Evolutionary conservation across 176 grass and related monocot species (phyloP).

Genomic region (Alloteropsis semialata): DNA sequence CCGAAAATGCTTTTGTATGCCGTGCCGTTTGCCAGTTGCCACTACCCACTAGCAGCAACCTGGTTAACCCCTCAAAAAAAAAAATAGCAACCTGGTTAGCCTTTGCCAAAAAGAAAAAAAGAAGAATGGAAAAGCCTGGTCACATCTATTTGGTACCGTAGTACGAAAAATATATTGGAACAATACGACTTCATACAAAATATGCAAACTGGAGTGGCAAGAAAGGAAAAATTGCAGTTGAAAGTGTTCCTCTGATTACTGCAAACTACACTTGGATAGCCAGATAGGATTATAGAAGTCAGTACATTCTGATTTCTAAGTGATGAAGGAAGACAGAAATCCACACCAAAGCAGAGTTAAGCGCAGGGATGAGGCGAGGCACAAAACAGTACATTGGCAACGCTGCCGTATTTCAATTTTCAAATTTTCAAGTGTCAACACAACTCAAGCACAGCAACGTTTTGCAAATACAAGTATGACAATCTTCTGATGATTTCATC

Average conservation of each 20-base stretch:
- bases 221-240: not conserved
- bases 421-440: too few relatives aligned
- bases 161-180: not conserved
- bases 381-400: not conserved
- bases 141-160: too few relatives aligned
- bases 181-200: not conserved
- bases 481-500: not conserved
- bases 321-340: too few relatives aligned
- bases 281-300: too few relatives aligned
- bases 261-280: not conserved
- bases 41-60: too few relatives aligned
- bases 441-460: not conserved
- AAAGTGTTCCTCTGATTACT: not conserved
- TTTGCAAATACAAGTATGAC: not conserved
- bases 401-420: not conserved
- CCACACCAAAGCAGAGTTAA: not conserved
- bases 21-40: not conserved
- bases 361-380: not conserved
- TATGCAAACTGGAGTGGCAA: not conserved
- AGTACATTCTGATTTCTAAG: too few relatives aligned
- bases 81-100: too few relatives aligned
- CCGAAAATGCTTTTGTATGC: not conserved
- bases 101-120: too few relatives aligned
- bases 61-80: too few relatives aligned
- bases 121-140: too few relatives aligned